Evolutionary conservation across 2,329 filamentous ascomycete species (phyloP), one percentile per base, ranked within the genome.

Genomic region (Microsporum audouinii): DNA sequence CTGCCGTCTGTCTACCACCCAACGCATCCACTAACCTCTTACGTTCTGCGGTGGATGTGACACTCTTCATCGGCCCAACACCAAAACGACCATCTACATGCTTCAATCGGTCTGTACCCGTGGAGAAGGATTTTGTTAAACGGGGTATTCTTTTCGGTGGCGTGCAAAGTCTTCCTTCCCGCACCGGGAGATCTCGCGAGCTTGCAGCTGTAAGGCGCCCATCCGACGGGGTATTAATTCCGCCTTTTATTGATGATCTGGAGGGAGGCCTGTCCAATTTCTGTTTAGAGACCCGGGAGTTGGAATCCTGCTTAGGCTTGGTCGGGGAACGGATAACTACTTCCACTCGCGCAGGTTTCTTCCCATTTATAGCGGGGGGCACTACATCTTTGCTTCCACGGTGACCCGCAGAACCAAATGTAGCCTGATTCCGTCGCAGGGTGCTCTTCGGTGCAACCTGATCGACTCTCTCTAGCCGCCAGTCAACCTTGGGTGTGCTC

Each of bases 21-120:
- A 75, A 60, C 10, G 70, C 70, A 63, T 76, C 72, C 36, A 75
- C 67, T 38, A 75, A 61, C 58, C 73, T 71, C 61, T 65, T 71
- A 43, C 73, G 70, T 12, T 64, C 63, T 23, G 66, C 66, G n/a
- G 67, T 68, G 34, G 57, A 59, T 39, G 38, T 47, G n/a, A 12
- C 29, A 23, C n/a, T 61, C 57, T 17, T 56, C 12, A 31, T 34
- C n/a, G 47, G 36, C 31, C 45, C 45, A 51, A 51, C 14, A 51
- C 27, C 27, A n/a, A 51, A 51, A 31, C 45, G 45, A 1, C 27
- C 55, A 23, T 39, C 36, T 5, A 55, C 53, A 47, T 14, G 53
- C 51, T 17, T 58, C 59, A 39, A 29, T 7, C 55, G 55, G 55
- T 57, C 55, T 23, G 55, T 57, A 57, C 34, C 55, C 34, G 55